Evolutionary conservation across 768 basidiomycete genomes (phyloP), one percentile per base, ranked within the genome.

Genomic region (Phallus indusiatus): DNA sequence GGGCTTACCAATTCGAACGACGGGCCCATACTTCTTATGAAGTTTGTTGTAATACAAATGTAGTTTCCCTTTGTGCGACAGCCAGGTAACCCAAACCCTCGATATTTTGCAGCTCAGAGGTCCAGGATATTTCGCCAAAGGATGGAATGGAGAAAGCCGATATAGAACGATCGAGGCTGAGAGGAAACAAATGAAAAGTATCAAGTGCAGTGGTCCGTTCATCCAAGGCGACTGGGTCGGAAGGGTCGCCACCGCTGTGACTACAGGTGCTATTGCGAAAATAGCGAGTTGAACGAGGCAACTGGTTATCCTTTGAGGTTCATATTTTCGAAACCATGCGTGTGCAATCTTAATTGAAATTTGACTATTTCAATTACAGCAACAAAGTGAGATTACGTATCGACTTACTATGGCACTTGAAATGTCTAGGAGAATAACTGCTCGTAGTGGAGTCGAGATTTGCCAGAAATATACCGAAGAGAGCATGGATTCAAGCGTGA

Each of bases 401-500:
- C n/a, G 14, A 28, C n/a, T 42, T 14, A 42, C 42, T 42, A 42
- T 12, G n/a, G 42, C 42, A 42, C 42, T 42, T 42, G 42, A 42
- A 14, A 42, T 12, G n/a, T 42, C 42, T 14, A n/a, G 74, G 50
- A 63, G 69, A 3, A 81, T 62, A 0, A 70, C 72, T 4, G 71
- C 71, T 9, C 77, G 70, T 17, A 75, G 74, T 1, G 80, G 81
- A 63, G 81, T 79, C 21, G 78, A 69, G 11, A 75, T 48, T 28
- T 28, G 28, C 28, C 28, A 28, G 28, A 28, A 28, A 7, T 28
- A 28, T 28, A 7, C 7, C 7, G 28, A 7, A 7, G 28, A 28
- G n/a, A n/a, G n/a, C n/a, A n/a, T n/a, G n/a, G n/a, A n/a, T n/a
- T n/a, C 28, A 28, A 3, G 28, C 2, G 28, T 28, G 28, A 7